Conservation (phyloP, 2,329 filamentous ascomycete genomes). For the Onygena corvina region DNA sequence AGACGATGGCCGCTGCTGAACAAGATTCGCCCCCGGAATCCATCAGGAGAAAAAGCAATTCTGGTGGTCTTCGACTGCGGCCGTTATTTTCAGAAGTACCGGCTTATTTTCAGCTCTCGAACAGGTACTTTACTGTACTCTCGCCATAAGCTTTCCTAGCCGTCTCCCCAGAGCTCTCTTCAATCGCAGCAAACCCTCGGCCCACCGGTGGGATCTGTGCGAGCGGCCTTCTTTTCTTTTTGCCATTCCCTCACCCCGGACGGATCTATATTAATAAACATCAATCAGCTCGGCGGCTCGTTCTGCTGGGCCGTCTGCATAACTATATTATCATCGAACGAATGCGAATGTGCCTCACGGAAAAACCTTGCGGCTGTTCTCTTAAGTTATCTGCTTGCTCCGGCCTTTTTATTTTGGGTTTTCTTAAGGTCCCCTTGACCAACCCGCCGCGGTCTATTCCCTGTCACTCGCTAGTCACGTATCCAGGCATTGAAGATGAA, state of each 20-base stretch:
- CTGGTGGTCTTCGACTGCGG: no score
- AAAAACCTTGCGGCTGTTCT: conserved; percentile 3
- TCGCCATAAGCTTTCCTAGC: background rate
- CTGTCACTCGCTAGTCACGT: conserved; percentile 5
- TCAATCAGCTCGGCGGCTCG: background rate
- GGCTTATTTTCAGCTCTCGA: conserved; percentile 1
- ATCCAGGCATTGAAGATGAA: background rate
- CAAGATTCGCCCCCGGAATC: no score
- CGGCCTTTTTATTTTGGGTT: conserved; percentile 5
- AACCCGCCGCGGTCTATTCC: conserved; percentile 1
- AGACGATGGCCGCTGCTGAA: no score
- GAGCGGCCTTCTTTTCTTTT: background rate
- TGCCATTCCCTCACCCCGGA: background rate
- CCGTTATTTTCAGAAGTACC: no score
- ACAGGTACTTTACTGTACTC: background rate
- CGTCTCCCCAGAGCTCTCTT: background rate
- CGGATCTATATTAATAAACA: background rate
- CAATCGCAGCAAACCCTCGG: background rate
- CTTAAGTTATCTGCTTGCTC: no score
- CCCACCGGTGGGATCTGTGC: conserved; percentile 2
- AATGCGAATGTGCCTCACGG: background rate
- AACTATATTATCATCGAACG: no score
- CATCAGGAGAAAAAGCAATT: no score
- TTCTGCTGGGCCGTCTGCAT: background rate
- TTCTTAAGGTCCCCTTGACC: background rate